Percentiles rank a stretch among this genome's conserved stretches.
phyloP scores from a whole-genome alignment of 1,284 basidiomycete species.

The Ceratobasidium sp. region DNA sequence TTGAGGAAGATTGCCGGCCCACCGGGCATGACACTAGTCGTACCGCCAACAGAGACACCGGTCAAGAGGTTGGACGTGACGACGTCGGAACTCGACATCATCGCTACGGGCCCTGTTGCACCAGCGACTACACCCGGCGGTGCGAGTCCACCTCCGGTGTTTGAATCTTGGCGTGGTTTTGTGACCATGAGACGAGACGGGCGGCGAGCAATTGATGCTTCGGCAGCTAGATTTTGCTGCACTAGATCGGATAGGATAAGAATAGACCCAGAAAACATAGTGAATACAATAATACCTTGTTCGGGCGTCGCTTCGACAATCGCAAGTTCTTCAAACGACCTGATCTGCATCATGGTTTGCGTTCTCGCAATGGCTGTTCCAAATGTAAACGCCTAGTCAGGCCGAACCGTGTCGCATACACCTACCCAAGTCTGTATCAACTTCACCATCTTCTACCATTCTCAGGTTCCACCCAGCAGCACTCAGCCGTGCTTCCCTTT shows the following conservation, averaged over 20 bases:
- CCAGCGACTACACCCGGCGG: slow-evolving; percentile 52
- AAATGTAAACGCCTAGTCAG: not conserved
- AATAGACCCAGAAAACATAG: not conserved
- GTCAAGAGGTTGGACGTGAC: slow-evolving; percentile 65
- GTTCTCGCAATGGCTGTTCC: slow-evolving; percentile 89
- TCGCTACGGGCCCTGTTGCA: slow-evolving; percentile 56
- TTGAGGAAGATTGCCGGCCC: slow-evolving; percentile 85
- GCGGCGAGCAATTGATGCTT: slow-evolving; percentile 80
- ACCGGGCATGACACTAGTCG: slow-evolving; percentile 62
- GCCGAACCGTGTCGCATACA: slow-evolving; percentile 21
- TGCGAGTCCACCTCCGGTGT: slow-evolving; percentile 54
- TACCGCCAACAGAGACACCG: slow-evolving; percentile 63
- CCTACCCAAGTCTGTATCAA: slow-evolving; percentile 96
- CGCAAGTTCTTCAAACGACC: slow-evolving; percentile 89
- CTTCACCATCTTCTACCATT: slow-evolving; percentile 97
- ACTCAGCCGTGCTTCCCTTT: slow-evolving; percentile 65
- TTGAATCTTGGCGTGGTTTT: slow-evolving; percentile 59
- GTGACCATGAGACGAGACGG: slow-evolving; percentile 75
- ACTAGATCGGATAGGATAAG: slow-evolving; percentile 62
- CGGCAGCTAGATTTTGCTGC: slow-evolving; percentile 83
- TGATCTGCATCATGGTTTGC: slow-evolving; percentile 86
- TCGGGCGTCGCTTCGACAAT: slow-evolving; percentile 76
- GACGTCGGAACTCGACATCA: slow-evolving; percentile 56
- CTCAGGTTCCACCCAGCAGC: slow-evolving; percentile 94
- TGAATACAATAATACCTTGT: slow-evolving; percentile 70